These are phyloP conservation scores for Petrea volubilis DNA, from an alignment of 257 asterid species.

Conservation along the genomic window DNA sequence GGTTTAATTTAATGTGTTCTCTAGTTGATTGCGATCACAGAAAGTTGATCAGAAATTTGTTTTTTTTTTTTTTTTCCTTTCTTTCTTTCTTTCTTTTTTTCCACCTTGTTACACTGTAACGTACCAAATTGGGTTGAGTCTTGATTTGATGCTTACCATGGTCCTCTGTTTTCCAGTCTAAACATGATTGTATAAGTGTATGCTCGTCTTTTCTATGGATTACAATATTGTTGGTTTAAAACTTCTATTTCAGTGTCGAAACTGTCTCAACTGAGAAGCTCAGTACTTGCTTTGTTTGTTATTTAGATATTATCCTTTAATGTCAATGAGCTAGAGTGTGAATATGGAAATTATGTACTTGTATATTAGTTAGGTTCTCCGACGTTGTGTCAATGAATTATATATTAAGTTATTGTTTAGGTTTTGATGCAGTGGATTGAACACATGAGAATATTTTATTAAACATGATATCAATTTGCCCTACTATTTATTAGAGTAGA, in stretches of 20 bases:
- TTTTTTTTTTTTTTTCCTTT: too few relatives aligned
- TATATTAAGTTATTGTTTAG: too few relatives aligned
- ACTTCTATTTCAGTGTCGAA: not conserved
- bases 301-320: too few relatives aligned
- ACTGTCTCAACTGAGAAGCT: not conserved
- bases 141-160: not conserved
- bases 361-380: too few relatives aligned
- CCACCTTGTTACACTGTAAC: not conserved
- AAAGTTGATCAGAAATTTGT: not conserved
- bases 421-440: too few relatives aligned
- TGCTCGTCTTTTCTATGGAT: not conserved
- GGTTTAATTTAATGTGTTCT: not conserved
- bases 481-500: too few relatives aligned
- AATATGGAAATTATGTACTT: too few relatives aligned
- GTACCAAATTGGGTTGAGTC: not conserved
- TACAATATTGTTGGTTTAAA: not conserved
- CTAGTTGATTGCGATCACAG: not conserved
- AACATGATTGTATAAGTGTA: not conserved
- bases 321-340: too few relatives aligned
- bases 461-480: too few relatives aligned
- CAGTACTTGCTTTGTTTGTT: too few relatives aligned
- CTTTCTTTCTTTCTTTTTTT: not conserved
- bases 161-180: not conserved
- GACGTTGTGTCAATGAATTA: too few relatives aligned
- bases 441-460: too few relatives aligned